Evolutionary conservation across 1,284 basidiomycete species (phyloP), one percentile per base, ranked within the genome.

Genomic region (Leucoagaricus sp.): DNA sequence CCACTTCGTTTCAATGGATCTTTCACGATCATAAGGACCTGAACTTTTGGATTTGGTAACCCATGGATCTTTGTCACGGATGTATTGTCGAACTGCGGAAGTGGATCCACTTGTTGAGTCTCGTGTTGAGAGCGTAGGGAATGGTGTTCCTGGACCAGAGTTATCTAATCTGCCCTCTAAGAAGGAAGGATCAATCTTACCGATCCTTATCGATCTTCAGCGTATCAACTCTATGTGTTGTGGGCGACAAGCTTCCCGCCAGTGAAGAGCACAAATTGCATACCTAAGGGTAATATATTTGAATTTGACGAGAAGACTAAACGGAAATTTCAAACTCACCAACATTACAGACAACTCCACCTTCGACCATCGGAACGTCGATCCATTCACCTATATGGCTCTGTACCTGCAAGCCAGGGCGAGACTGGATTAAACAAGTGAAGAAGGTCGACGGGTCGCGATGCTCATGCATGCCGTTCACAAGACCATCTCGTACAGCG

Each of bases 31-130:
- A 23, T 45, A 6, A 45, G 44, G 10, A 12, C 26, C 26, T 45
- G 44, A n/a, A 45, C n/a, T 21, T 45, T 45, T 45, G 44, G 7
- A n/a, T 28, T 45, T 12, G 44, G 44, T 6, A 21, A 5, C 17
- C 5, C 36, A n/a, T 40, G 36, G 5, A 8, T n/a, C n/a, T 40
- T 45, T 6, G 44, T 21, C 26, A 45, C 4, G 21, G 21, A 5
- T 45, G 44, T 10, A 45, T 45, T 45, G n/a, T 45, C 44, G 44
- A 45, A 45, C n/a, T 45, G 10, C 23, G 44, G 44, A 45, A 45
- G 44, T 12, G 44, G 44, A 7, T 21, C 26, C 13, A 45, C 44
- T 45, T 45, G 4, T 45, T 21, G 19, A 45, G 44, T 21, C 26
- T 45, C 23, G 44, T 45, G 13, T 4, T 7, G 23, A 45, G 44